Conservation (phyloP, 2,329 filamentous ascomycete genomes). For the Pezicula neosporulosa region DNA sequence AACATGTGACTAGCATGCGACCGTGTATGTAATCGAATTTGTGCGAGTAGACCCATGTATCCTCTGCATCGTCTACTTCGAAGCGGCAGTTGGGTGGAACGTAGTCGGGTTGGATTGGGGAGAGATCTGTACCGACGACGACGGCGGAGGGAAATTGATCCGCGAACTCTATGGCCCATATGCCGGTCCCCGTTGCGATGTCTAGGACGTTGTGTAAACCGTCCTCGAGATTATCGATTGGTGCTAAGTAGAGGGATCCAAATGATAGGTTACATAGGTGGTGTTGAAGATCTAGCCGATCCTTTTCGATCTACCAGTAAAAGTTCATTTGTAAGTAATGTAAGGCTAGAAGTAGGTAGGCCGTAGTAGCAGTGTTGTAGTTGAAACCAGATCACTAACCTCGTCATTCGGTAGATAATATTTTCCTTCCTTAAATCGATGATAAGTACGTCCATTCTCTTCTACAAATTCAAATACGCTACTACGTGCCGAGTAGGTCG, state of each 20-base stretch:
- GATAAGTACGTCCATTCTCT: slow-evolving; percentile 9
- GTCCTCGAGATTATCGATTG: not conserved
- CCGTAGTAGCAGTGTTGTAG: not conserved
- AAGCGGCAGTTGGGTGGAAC: slow-evolving; percentile 72
- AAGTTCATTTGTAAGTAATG: not conserved
- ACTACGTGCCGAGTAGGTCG: not conserved
- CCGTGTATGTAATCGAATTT: slow-evolving; percentile 55
- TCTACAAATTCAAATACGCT: slow-evolving; percentile 4
- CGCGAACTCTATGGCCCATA: slow-evolving; percentile 31
- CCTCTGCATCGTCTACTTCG: slow-evolving; percentile 40
- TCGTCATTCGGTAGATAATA: slow-evolving; percentile 52
- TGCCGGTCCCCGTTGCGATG: slow-evolving; percentile 35
- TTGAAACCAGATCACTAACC: not conserved
- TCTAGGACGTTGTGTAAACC: slow-evolving; percentile 29
- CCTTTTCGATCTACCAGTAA: not conserved
- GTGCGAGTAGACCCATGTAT: slow-evolving; percentile 37
- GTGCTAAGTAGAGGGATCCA: slow-evolving; percentile 1
- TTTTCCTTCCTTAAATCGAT: slow-evolving; percentile 5
- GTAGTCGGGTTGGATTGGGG: slow-evolving; percentile 58
- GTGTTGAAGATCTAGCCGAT: slow-evolving; percentile 3
- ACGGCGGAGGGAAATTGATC: slow-evolving; percentile 4
- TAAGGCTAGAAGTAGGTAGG: too few relatives aligned
- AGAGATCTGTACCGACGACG: slow-evolving; percentile 55
- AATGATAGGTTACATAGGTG: not conserved
- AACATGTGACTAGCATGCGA: slow-evolving; percentile 48